These are phyloP conservation scores for Naegleria gruberi DNA, from an alignment of 208 protist species.

Conservation along the genomic window DNA sequence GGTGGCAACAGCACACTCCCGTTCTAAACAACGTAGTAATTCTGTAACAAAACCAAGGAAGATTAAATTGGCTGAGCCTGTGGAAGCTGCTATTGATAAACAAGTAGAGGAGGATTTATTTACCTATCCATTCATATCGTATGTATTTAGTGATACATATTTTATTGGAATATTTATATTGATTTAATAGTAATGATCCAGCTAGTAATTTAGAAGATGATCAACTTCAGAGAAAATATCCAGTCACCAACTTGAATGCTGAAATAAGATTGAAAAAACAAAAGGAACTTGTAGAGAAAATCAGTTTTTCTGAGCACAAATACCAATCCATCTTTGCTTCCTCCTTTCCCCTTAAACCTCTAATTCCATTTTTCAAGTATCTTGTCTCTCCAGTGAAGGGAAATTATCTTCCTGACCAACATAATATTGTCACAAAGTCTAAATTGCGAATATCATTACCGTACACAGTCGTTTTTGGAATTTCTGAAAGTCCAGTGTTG, in stretches of 20 bases:
- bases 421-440: not conserved
- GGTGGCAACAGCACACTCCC: not conserved
- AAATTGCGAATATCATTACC: not conserved
- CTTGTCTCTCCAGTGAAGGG: not conserved
- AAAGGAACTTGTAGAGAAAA: not conserved
- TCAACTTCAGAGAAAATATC: not conserved
- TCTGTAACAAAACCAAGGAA: not conserved
- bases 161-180: no score
- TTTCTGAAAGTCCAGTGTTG: slow-evolving; percentile 19
- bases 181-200: not conserved
- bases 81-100: not conserved
- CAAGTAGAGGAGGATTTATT: not conserved
- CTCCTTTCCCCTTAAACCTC: not conserved
- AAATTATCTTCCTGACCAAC: not conserved
- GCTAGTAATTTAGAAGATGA: not conserved
- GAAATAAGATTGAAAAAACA: not conserved
- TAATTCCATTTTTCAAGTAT: slow-evolving; percentile 4
- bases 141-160: not conserved
- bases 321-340: not conserved
- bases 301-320: not conserved
- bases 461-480: slow-evolving; percentile 19
- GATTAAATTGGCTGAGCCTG: not conserved
- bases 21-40: not conserved
- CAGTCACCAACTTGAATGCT: not conserved
- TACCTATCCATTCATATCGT: not conserved